Percentiles rank a stretch among this genome's conserved stretches.
These are phyloP conservation scores for Cupressus sempervirens DNA, from an alignment of 75 land plant species.

Conservation along the genomic window DNA sequence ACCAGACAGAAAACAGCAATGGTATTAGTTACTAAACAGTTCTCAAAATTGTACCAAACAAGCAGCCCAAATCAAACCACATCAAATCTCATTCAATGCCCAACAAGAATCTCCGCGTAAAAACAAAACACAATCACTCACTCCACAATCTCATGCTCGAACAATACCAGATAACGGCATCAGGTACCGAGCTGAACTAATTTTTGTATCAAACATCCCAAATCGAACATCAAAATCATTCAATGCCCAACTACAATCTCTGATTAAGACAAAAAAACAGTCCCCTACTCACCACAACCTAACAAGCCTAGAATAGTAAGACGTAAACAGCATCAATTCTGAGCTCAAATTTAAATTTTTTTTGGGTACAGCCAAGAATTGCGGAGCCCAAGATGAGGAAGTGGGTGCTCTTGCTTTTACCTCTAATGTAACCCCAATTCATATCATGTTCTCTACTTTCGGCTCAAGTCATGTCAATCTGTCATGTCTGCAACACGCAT, in stretches of 20 bases:
- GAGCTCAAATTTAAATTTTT: too few species aligned
- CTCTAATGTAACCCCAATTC: not conserved
- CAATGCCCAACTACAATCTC: too few species aligned
- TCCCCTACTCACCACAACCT: not conserved
- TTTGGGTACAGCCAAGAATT: not conserved
- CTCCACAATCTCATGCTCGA: not conserved
- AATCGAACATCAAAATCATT: too few species aligned
- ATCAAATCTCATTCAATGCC: not conserved
- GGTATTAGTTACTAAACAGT: not conserved
- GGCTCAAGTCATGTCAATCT: not conserved
- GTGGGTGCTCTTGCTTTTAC: not conserved
- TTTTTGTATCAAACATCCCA: too few species aligned
- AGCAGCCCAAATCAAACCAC: not conserved
- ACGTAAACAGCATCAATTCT: too few species aligned
- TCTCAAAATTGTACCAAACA: not conserved
- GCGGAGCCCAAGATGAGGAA: not conserved
- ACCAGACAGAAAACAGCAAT: not conserved
- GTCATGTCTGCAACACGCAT: slow-evolving; percentile 4
- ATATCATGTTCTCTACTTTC: not conserved
- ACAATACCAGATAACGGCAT: not conserved
- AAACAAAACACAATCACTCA: not conserved
- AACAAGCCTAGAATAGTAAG: not conserved
- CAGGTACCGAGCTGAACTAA: not conserved
- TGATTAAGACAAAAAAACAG: not conserved
- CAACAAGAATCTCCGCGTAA: not conserved